Base-by-base conservation (phyloP, 192 early-diverging fungal species). In the Chytriomyces sp. region DNA sequence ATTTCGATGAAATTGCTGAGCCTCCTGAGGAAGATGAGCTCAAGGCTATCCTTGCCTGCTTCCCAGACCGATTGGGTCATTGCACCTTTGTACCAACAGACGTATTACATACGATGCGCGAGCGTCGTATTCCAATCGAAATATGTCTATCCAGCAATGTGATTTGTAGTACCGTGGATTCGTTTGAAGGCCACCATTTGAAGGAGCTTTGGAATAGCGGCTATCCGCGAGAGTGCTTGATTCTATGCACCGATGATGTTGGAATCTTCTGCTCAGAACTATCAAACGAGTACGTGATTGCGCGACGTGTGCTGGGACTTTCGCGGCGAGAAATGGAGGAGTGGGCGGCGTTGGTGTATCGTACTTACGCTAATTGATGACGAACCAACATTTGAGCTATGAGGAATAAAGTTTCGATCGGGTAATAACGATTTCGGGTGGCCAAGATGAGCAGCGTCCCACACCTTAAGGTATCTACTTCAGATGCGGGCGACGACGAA, bases 111-210 rank as follows among this genome's bases (percentile, higher is more conserved):
- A 40, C 17, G 12, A 64, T 72, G n/a, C 17, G 19, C 34, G 28
- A 5, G 44, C 17, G 62, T 6, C n/a, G 37, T 2, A 72, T 72
- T 30, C 25, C 70, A 10, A 52, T 72, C 12, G 70, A 72, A 37
- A 64, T 72, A 22, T 72, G 70, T 37, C 30, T 72, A 32, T 30
- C 55, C 33, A 72, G 70, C 49, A 72, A 72, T 44, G 70, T 72
- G 19, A 6, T 72, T 30, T 26, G 59, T 5, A 52, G 62, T 10
- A 72, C 70, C n/a, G 70, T 72, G 0, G 2, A 12, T 2, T 30
- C 12, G 37, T 63, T 34, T 39, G 41, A 64, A 3, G 22, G 32
- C 26, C 70, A 72, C 38, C 70, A 72, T 61, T 52, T 72, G 62
- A 56, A 19, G 10, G 12, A 72, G 12, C 34, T 68, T 17, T 68